Percentiles rank a stretch among this genome's conserved stretches.
Evolutionary conservation across 345 rosid species (phyloP).

Genomic region (Lumnitzera racemosa): DNA sequence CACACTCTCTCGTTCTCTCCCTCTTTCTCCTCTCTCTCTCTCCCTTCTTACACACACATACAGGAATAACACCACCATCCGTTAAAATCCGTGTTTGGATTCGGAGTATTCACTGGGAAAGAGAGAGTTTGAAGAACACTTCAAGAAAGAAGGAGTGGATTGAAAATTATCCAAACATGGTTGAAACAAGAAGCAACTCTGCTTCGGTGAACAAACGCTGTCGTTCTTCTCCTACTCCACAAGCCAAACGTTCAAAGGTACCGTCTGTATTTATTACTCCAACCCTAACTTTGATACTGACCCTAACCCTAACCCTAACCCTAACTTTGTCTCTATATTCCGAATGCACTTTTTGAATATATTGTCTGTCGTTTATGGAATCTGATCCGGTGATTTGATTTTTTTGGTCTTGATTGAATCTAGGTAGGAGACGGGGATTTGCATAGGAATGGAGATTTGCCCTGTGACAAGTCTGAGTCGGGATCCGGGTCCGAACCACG

Average conservation of each 20-base stretch:
- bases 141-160: no score
- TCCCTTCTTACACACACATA: neutral
- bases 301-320: no score
- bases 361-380: no score
- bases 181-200: conserved; percentile 89
- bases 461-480: conserved; percentile 1
- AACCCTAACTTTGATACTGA: no score
- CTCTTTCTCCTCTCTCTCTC: conserved; percentile 7
- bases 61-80: no score
- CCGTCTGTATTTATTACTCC: conserved; percentile 1
- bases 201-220: conserved; percentile 81
- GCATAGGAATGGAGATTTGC: neutral
- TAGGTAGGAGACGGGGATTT: conserved; percentile 9
- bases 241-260: conserved; percentile 72
- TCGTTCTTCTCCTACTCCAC: conserved; percentile 37
- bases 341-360: neutral
- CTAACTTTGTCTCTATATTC: conserved; percentile 5
- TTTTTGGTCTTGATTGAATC: neutral
- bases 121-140: conserved; percentile 18
- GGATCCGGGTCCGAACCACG: conserved; percentile 48
- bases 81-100: no score
- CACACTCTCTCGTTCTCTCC: conserved; percentile 7
- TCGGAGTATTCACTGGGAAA: no score
- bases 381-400: neutral
- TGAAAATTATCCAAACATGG: conserved; percentile 38